Base-by-base conservation (phyloP, 331 rosid species). In the Acacia concinna region DNA sequence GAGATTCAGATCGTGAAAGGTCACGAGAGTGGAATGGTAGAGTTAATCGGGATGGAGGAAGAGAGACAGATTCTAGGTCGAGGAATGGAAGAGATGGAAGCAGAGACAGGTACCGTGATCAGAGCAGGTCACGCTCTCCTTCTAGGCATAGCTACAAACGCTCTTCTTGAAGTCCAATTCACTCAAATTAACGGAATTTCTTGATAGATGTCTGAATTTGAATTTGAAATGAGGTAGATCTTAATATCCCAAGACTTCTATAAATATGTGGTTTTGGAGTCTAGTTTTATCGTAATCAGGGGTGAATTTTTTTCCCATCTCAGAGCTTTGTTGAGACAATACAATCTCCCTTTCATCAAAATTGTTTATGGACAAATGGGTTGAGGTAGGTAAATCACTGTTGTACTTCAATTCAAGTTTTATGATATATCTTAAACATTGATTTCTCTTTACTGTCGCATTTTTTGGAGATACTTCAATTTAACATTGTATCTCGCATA, bases 81-180 rank as follows among this genome's bases (percentile, higher is more conserved):
- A 91, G 91, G 82, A 93, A 91, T 85, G 97, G 96, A 86, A 90
- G 97, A 86, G 91, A 90, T 75, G 96, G 92, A 57, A 91, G 90
- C 63, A 89, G 90, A 84, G 99, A 91, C 74, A 88, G 89, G 82
- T 73, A 91, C 87, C 92, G 52, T 78, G 92, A 90, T 71, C 86
- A 88, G 81, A 93, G 97, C 90, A 86, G 98, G 86, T 96, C 99
- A 35, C 92, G 90, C 35, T 96, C 99, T 72, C 99, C 99, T 75
- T 80, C 78, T 80, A 91, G 88, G 85, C 93, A 81, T 79, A 70
- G 83, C 83, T 83, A 84, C 90, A 86, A 86, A 82, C 87, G 98
- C 88, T 84, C 90, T 81, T 79, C 97, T 75, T 85, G 96, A 90
- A 88, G 94, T 88, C 89, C 97, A 75, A 77, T 86, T 85, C 89